Evolutionary conservation across 148 eudicot species (phyloP), one percentile per base, ranked within the genome.

Genomic region (Diospyros kaki): DNA sequence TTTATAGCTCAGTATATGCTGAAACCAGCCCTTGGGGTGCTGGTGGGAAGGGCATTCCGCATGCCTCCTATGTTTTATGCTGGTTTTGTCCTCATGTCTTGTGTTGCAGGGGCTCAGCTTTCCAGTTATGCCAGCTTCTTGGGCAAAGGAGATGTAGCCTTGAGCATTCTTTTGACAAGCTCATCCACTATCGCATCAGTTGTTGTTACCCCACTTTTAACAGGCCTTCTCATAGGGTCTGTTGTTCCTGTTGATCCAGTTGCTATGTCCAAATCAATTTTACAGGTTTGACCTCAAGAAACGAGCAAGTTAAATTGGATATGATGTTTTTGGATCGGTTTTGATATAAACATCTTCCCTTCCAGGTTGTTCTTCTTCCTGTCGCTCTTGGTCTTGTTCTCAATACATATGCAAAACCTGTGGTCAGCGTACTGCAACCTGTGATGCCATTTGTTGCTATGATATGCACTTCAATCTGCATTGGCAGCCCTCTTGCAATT

Each of bases 61-160:
- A 81, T 93, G 84, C 68, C 98, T 53, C 89, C 84, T 1, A 84
- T 87, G 90, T 93, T 88, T 81, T 91, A 87, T 78, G 89, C 97
- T 0, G 98, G 98, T 5, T 93, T 89, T 79, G 87, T 89, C 64
- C 91, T 91, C 61, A 91, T 87, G 79, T 87, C 97, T 59, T 91
- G 97, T 82, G 98, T 94, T 52, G 86, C 98, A 0, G 98, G 97
- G 73, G 98, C 98, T 75, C 98, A 93, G 79, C 84, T 93, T 54
- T 93, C 97, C 61, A 93, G 97, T 75, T 93, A 93, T 76, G 98
- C 97, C n/a, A 91, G 91, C 87, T 93, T 89, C 86, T 84, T 91
- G 82, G 87, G 98, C 87, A 94, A 91, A 81, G 94, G 97, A 28
- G 97, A 94, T 51, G 88, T 91, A 43, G 98, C 98, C 53, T 84